Evolutionary conservation across 208 protist genomes (phyloP).

Genomic region (Leishmania lainsoni): DNA sequence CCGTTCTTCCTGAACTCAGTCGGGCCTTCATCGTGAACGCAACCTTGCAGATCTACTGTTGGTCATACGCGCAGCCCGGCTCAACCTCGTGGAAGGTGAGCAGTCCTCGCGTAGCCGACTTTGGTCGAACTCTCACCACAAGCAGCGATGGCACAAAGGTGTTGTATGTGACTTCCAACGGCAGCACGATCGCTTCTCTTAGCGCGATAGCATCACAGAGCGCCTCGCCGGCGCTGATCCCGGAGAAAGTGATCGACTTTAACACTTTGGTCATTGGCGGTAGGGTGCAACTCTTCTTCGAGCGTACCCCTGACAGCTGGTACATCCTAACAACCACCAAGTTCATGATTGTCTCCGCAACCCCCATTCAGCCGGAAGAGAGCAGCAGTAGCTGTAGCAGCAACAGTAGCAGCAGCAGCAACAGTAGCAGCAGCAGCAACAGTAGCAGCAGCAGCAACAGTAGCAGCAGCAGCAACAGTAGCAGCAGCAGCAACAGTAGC

Average conservation of each 20-base stretch:
- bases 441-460: no score
- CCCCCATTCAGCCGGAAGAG: not conserved
- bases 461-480: no score
- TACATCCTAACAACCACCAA: constrained; percentile 23
- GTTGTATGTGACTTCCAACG: constrained; percentile 15
- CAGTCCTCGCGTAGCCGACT: not conserved
- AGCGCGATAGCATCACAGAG: constrained; percentile 1
- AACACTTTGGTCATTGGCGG: not conserved
- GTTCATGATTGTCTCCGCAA: constrained; percentile 24
- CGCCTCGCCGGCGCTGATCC: not conserved
- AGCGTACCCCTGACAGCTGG: constrained; percentile 22
- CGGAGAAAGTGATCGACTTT: constrained; percentile 1
- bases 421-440: no score
- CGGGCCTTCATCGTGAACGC: constrained; percentile 13
- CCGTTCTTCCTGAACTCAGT: constrained; percentile 2
- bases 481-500: no score
- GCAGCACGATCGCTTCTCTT: constrained; percentile 13
- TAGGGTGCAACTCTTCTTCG: not conserved
- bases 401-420: no score
- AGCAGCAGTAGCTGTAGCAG: no score
- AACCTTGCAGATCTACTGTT: constrained; percentile 10
- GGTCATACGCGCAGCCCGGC: not conserved
- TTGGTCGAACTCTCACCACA: constrained; percentile 6
- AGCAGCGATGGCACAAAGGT: constrained; percentile 18
- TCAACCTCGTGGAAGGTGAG: constrained; percentile 10